These are phyloP conservation scores for Brassica juncea DNA, from an alignment of 345 rosid genomes.

Conservation along the genomic window DNA sequence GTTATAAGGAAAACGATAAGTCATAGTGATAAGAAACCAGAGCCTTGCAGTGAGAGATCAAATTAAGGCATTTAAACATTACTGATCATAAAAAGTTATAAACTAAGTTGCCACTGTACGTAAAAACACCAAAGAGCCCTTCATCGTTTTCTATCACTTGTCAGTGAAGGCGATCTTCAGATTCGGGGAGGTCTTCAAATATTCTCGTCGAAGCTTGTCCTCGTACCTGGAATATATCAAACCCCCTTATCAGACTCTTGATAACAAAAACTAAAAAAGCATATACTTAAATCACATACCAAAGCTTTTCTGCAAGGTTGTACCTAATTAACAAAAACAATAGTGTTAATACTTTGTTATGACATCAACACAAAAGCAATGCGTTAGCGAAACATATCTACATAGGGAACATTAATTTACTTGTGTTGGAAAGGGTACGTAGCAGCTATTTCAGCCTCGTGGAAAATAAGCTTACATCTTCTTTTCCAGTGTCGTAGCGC, in stretches of 20 bases:
- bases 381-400: background rate
- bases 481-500: background rate
- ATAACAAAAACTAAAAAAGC: background rate
- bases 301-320: background rate
- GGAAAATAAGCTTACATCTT: background rate
- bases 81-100: too few species aligned
- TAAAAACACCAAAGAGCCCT: too few species aligned
- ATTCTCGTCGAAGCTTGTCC: background rate
- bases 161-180: too few species aligned
- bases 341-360: too few species aligned
- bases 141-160: too few species aligned
- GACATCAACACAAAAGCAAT: background rate
- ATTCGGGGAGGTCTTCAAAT: too few species aligned
- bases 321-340: background rate
- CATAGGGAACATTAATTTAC: background rate
- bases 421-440: background rate
- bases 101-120: too few species aligned
- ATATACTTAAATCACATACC: background rate
- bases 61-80: too few species aligned
- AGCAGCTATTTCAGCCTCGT: background rate
- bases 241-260: background rate
- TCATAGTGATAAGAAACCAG: too few species aligned
- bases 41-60: too few species aligned
- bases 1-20: too few species aligned
- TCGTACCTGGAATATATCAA: background rate